Evolutionary conservation across 1,284 basidiomycete genomes (phyloP).

Genomic region (Vanrija sp.): DNA sequence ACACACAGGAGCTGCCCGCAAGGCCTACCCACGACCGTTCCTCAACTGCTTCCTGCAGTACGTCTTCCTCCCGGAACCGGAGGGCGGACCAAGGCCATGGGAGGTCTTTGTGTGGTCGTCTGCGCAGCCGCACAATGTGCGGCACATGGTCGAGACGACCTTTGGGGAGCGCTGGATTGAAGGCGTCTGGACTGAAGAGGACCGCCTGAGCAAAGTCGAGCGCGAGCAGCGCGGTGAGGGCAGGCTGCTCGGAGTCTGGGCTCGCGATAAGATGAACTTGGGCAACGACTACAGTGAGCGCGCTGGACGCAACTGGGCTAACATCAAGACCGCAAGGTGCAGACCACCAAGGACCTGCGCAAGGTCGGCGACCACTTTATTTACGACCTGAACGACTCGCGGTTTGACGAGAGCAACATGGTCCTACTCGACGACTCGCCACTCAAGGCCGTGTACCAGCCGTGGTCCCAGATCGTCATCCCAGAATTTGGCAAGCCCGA

Average conservation of each 20-base stretch:
- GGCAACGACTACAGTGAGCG: conserved; percentile 36
- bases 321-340: conserved; percentile 30
- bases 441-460: conserved; percentile 44
- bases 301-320: background rate
- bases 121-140: conserved; percentile 47
- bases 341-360: conserved; percentile 46
- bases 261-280: conserved; percentile 43
- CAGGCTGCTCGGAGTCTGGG: conserved; percentile 44
- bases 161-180: conserved; percentile 33
- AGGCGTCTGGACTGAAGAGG: conserved; percentile 29
- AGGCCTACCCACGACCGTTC: conserved; percentile 40
- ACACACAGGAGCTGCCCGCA: conserved; percentile 9
- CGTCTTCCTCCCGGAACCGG: conserved; percentile 33
- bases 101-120: conserved; percentile 47
- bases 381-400: conserved; percentile 15
- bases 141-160: conserved; percentile 39
- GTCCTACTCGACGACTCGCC: conserved; percentile 47
- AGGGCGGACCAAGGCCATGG: conserved; percentile 22
- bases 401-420: conserved; percentile 28
- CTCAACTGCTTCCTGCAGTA: conserved; percentile 43
- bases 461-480: conserved; percentile 47
- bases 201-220: background rate
- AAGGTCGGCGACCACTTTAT: conserved; percentile 32
- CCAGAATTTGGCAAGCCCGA: conserved; percentile 39
- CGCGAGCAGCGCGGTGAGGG: conserved; percentile 26